These are phyloP conservation scores for Candida gorgasii DNA, from an alignment of 805 yeast genomes.

Conservation along the genomic window DNA sequence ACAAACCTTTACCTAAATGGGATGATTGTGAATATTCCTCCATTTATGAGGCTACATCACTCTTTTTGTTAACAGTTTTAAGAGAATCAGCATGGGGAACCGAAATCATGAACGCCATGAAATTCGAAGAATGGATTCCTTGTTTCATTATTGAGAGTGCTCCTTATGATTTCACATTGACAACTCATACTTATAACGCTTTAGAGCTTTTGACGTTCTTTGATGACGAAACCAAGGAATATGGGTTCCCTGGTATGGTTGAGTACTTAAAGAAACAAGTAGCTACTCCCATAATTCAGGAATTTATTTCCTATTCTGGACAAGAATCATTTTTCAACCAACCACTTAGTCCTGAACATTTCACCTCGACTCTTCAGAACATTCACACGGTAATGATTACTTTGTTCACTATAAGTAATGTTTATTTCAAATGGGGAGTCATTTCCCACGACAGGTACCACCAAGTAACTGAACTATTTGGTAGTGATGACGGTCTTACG, in stretches of 20 bases:
- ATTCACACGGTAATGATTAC: constrained; percentile 45
- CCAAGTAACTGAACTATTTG: constrained; percentile 43
- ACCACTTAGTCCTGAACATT: constrained; percentile 28
- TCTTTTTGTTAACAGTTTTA: constrained; percentile 52
- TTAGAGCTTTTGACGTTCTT: constrained; percentile 56
- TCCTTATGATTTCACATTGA: constrained; percentile 61
- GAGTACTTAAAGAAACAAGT: constrained; percentile 31
- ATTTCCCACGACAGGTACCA: constrained; percentile 47
- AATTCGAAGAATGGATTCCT: constrained; percentile 47
- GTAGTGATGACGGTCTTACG: constrained; percentile 40
- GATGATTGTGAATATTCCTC: constrained; percentile 48
- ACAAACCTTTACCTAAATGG: constrained; percentile 49
- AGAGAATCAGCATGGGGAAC: constrained; percentile 52
- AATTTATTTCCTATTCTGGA: constrained; percentile 29
- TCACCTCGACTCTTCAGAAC: constrained; percentile 34
- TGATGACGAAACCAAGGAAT: constrained; percentile 55
- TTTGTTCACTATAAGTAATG: constrained; percentile 54
- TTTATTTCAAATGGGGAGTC: constrained; percentile 54
- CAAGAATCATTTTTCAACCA: constrained; percentile 33
- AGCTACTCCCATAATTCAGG: constrained; percentile 25
- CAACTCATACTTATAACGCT: constrained; percentile 54
- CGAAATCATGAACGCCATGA: constrained; percentile 36
- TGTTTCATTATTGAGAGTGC: constrained; percentile 51
- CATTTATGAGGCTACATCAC: constrained; percentile 51
- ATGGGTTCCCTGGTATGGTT: constrained; percentile 43